Evolutionary conservation across 2,329 filamentous ascomycete genomes (phyloP).

Genomic region (Colletotrichum eremochloae): DNA sequence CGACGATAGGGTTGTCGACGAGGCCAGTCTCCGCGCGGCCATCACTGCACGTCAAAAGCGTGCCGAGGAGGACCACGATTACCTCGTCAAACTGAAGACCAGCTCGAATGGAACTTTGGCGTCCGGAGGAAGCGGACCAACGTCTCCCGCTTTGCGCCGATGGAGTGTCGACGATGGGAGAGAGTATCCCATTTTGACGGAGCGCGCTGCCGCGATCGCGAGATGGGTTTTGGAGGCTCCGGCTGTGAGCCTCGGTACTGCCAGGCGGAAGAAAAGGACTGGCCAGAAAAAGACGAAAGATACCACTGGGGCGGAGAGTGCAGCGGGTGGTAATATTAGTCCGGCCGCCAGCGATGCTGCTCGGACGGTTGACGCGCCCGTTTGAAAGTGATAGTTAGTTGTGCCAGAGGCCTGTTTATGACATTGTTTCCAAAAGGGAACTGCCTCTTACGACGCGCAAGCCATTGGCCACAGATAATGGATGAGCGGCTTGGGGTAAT

Average conservation of each 20-base stretch:
- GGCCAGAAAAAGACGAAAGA: slow-evolving; percentile 22
- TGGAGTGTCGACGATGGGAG: slow-evolving; percentile 76
- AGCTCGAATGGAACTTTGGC: slow-evolving; percentile 45
- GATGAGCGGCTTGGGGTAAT: background rate
- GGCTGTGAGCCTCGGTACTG: slow-evolving; percentile 50
- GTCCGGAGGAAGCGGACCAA: slow-evolving; percentile 6
- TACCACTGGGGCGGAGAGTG: background rate
- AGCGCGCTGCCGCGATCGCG: slow-evolving; percentile 76
- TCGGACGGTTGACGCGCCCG: slow-evolving; percentile 18
- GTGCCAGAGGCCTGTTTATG: background rate
- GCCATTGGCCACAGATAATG: background rate
- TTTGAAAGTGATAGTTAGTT: background rate
- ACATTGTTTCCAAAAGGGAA: background rate
- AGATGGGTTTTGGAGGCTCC: slow-evolving; percentile 77
- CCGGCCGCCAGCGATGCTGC: slow-evolving; percentile 15
- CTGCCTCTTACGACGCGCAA: background rate
- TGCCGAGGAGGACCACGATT: slow-evolving; percentile 66
- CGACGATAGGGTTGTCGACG: slow-evolving; percentile 77
- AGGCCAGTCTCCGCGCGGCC: slow-evolving; percentile 73
- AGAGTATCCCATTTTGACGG: slow-evolving; percentile 78
- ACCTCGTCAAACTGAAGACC: slow-evolving; percentile 28
- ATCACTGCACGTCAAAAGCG: slow-evolving; percentile 71
- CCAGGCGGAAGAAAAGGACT: slow-evolving; percentile 54
- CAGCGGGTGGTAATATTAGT: background rate
- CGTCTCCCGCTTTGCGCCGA: slow-evolving; percentile 56